Conservation (phyloP, 805 yeast species). For the Hanseniaspora osmophila region DNA sequence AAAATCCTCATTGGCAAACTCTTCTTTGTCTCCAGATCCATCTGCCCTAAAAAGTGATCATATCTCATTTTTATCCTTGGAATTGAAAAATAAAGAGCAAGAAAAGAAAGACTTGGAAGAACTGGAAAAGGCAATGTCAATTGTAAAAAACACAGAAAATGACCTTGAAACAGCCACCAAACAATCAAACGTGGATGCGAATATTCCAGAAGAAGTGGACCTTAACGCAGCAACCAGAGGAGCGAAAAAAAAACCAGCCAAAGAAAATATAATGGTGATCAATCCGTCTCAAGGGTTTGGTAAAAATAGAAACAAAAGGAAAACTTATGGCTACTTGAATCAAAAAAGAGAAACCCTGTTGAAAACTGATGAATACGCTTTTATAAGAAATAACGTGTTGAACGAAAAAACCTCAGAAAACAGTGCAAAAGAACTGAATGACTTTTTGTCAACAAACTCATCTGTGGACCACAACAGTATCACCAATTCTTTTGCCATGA, state of each 20-base stretch:
- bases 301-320: neutral
- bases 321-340: neutral
- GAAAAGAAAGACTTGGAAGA: neutral
- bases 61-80: neutral
- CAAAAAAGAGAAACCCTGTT: neutral
- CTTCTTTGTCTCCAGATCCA: neutral
- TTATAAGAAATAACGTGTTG: neutral
- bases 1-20: neutral
- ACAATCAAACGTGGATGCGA: too few species aligned
- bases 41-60: neutral
- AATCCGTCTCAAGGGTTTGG: conserved; percentile 7
- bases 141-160: neutral
- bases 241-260: conserved; percentile 18
- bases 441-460: neutral
- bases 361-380: neutral
- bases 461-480: too few species aligned
- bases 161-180: too few species aligned
- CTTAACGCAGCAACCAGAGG: conserved; percentile 11
- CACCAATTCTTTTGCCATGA: neutral
- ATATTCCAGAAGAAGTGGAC: neutral
- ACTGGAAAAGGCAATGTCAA: neutral
- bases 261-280: conserved; percentile 16
- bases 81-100: neutral
- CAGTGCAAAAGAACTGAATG: neutral
- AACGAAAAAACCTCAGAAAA: neutral